Evolutionary conservation across 2,329 filamentous ascomycete genomes (phyloP).

Genomic region (Zasmidium cellare): DNA sequence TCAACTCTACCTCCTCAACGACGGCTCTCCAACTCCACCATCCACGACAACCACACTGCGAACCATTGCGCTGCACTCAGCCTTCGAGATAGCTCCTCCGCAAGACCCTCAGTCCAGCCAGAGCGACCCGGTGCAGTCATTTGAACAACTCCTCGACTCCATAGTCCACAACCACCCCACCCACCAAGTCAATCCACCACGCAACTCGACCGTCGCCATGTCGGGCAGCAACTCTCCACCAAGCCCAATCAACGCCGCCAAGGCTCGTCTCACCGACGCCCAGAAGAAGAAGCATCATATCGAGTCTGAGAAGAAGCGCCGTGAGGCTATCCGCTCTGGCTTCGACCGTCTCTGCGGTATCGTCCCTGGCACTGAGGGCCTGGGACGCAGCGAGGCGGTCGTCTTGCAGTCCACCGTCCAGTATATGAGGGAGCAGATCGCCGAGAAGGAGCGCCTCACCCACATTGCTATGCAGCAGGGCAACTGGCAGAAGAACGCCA

Average conservation of each 20-base stretch:
- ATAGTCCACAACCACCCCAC: neutral
- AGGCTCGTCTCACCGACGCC: slow-evolving; percentile 65
- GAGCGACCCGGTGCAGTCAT: neutral
- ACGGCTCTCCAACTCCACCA: neutral
- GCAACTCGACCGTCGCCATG: slow-evolving; percentile 1
- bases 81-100: neutral
- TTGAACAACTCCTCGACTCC: neutral
- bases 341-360: slow-evolving; percentile 80
- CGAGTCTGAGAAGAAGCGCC: slow-evolving; percentile 65
- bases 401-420: slow-evolving; percentile 64
- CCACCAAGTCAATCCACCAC: neutral
- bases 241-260: slow-evolving; percentile 31
- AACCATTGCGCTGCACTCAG: neutral
- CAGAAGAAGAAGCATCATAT: slow-evolving; percentile 77
- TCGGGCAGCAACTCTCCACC: slow-evolving; percentile 1
- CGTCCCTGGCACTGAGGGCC: slow-evolving; percentile 78
- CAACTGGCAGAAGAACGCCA: neutral
- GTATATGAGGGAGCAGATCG: slow-evolving; percentile 44
- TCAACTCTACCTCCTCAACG: neutral
- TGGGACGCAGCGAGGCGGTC: slow-evolving; percentile 80
- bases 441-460: slow-evolving; percentile 37
- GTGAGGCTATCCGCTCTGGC: slow-evolving; percentile 75
- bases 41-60: neutral
- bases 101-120: neutral
- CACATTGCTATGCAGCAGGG: slow-evolving; percentile 31